A percentile compares a stretch with the other conserved stretches of the same genome.
phyloP scores from a whole-genome alignment of 306 rosid genomes.

The Casuarina cunninghamiana region DNA sequence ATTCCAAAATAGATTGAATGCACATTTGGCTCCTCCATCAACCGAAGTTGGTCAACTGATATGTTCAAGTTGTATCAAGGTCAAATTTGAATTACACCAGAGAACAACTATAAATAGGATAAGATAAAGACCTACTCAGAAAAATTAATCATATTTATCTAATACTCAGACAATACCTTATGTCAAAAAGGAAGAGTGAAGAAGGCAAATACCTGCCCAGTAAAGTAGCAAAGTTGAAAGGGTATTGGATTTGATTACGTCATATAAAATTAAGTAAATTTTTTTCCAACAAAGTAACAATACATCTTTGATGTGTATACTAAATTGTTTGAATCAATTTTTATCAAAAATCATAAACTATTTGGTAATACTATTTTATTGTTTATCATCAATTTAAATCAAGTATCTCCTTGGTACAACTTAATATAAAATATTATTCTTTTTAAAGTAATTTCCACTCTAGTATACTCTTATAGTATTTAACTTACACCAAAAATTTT shows the following conservation, averaged over 20 bases:
- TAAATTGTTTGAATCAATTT: too few relatives aligned
- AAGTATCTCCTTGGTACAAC: too few relatives aligned
- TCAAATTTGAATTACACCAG: not conserved
- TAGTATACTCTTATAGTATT: too few relatives aligned
- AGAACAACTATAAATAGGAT: not conserved
- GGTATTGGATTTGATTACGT: slow-evolving; percentile 42
- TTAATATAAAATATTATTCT: too few relatives aligned
- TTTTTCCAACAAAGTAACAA: too few relatives aligned
- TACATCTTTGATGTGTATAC: too few relatives aligned
- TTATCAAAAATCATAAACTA: too few relatives aligned
- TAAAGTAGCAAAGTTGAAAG: slow-evolving; percentile 97
- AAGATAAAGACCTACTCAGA: not conserved
- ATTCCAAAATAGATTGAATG: not conserved
- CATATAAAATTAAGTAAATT: too few relatives aligned
- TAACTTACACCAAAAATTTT: too few relatives aligned
- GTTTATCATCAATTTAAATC: too few relatives aligned
- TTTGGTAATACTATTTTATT: too few relatives aligned
- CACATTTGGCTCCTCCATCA: not conserved
- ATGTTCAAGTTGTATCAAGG: not conserved
- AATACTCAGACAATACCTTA: slow-evolving; percentile 8
- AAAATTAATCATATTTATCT: slow-evolving; percentile 1
- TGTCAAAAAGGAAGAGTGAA: not conserved
- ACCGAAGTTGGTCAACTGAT: not conserved
- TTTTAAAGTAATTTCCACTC: too few relatives aligned
- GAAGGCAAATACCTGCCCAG: slow-evolving; percentile 76